Evolutionary conservation across 1,284 basidiomycete species (phyloP).

Genomic region (Golubevia pallescens): DNA sequence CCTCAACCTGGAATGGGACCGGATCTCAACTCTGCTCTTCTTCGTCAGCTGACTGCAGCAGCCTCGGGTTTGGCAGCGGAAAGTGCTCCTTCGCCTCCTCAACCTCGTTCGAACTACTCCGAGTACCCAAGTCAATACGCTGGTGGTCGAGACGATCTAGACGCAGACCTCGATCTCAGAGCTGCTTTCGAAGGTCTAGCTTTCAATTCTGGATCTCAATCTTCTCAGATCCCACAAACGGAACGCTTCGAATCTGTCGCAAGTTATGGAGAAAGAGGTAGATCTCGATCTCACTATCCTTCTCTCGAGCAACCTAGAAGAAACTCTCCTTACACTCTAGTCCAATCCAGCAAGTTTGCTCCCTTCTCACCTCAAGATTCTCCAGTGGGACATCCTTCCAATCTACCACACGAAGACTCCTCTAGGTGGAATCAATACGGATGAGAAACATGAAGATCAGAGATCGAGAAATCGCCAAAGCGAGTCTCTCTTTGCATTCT

Average conservation of each 20-base stretch:
- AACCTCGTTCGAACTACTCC: not conserved
- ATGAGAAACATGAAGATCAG: not conserved
- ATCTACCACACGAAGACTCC: no score
- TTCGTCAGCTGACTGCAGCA: not conserved
- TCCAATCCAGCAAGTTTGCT: slow-evolving; percentile 28
- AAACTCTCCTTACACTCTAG: slow-evolving; percentile 1
- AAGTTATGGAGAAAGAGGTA: not conserved
- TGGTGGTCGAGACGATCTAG: not conserved
- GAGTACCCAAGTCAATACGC: not conserved
- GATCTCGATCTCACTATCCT: not conserved
- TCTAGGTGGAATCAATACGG: not conserved
- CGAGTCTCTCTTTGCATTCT: not conserved
- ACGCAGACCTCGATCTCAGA: not conserved
- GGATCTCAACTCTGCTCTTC: not conserved
- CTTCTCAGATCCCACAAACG: not conserved
- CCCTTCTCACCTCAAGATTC: slow-evolving; percentile 40
- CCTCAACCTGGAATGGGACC: no score
- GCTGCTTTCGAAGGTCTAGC: not conserved
- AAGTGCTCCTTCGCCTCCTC: not conserved
- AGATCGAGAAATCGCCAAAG: not conserved
- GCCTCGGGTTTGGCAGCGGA: not conserved
- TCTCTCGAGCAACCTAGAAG: not conserved
- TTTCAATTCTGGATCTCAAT: not conserved
- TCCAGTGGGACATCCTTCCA: slow-evolving; percentile 12
- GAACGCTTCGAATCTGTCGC: not conserved